Evolutionary conservation across 495 filamentous ascomycete species (phyloP).

Genomic region (Chlorociboria aeruginascens): DNA sequence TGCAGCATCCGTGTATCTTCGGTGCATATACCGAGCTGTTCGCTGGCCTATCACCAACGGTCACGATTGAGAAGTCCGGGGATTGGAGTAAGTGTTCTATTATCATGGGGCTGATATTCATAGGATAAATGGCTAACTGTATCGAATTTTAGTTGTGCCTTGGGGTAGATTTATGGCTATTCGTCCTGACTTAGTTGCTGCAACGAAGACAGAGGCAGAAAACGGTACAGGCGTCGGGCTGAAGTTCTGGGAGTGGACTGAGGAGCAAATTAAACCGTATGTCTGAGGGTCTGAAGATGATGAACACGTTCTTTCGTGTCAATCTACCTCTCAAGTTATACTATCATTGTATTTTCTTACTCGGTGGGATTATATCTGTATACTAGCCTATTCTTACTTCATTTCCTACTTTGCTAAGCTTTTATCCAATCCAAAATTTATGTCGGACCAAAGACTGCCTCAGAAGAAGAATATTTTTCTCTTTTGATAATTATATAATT

Average conservation of each 20-base stretch:
- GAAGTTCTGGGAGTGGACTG: slow-evolving; percentile 29
- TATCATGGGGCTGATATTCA: neutral
- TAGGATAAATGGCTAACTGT: neutral
- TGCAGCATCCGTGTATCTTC: slow-evolving; percentile 18
- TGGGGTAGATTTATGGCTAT: slow-evolving; percentile 23
- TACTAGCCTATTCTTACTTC: too few relatives aligned
- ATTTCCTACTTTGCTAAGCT: too few relatives aligned
- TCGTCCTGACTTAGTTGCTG: slow-evolving; percentile 21
- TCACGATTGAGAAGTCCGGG: slow-evolving; percentile 13
- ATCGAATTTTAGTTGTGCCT: slow-evolving; percentile 20
- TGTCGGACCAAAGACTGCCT: too few relatives aligned
- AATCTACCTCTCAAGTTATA: too few relatives aligned
- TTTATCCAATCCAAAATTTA: too few relatives aligned
- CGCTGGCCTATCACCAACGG: slow-evolving; percentile 24
- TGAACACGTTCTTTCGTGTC: too few relatives aligned
- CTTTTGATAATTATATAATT: too few relatives aligned
- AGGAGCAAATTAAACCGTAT: slow-evolving; percentile 23
- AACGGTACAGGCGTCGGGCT: slow-evolving; percentile 25
- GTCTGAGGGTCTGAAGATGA: neutral
- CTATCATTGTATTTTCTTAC: too few relatives aligned
- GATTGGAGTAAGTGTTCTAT: neutral
- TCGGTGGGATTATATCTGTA: too few relatives aligned
- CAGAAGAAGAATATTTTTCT: too few relatives aligned
- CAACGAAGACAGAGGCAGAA: slow-evolving; percentile 21
- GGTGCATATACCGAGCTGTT: slow-evolving; percentile 33